Conservation (phyloP, 768 basidiomycete genomes). For the Kwoniella heveanensis region DNA sequence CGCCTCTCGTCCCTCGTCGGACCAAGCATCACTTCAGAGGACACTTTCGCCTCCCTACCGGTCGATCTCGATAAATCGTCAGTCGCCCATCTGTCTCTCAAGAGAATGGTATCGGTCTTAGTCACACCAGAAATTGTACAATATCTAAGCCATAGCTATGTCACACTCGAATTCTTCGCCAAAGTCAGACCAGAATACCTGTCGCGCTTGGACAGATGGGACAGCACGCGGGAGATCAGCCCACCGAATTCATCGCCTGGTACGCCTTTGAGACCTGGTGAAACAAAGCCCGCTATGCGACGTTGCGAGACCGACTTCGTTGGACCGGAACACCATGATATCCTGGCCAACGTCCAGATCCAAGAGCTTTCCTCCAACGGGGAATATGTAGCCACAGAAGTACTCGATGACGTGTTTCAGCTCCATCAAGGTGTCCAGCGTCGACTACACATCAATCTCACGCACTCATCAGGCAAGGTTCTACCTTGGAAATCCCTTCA, state of each 20-base stretch:
- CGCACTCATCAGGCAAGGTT: constrained; percentile 84
- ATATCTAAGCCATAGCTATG: constrained; percentile 75
- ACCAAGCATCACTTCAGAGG: constrained; percentile 68
- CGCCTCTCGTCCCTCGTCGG: constrained; percentile 86
- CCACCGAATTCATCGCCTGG: constrained; percentile 11
- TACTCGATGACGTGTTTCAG: constrained; percentile 79
- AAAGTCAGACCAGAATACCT: constrained; percentile 77
- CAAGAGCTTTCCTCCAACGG: constrained; percentile 84
- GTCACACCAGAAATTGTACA: constrained; percentile 71
- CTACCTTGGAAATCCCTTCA: constrained; percentile 83
- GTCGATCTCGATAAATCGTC: constrained; percentile 73
- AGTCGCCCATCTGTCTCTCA: constrained; percentile 78
- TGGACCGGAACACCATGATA: constrained; percentile 81
- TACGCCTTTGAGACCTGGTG: constrained; percentile 58
- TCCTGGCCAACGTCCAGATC: constrained; percentile 79
- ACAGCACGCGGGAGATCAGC: constrained; percentile 73
- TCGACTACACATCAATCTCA: constrained; percentile 71
- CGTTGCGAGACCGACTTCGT: constrained; percentile 91
- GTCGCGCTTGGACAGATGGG: constrained; percentile 88
- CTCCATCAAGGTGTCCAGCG: constrained; percentile 93
- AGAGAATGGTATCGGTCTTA: constrained; percentile 76
- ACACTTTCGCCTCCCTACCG: constrained; percentile 73
- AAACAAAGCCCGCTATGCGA: constrained; percentile 67
- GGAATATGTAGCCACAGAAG: constrained; percentile 77
- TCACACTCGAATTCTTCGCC: constrained; percentile 88